phyloP scores from a whole-genome alignment of 306 rosid species.

The Alnus rubra region DNA sequence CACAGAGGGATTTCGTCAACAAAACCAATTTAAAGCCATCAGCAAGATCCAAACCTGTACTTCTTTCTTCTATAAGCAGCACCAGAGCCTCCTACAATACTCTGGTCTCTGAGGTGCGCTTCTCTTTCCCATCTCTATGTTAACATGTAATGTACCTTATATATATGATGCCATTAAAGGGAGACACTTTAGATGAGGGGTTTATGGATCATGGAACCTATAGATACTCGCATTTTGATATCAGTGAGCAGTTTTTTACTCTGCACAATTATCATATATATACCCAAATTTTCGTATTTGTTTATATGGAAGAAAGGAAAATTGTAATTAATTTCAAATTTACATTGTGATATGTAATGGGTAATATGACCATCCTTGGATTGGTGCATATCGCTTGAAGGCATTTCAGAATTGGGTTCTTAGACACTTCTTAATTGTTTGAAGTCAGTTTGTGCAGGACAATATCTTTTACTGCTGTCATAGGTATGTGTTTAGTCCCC shows the following conservation, averaged over 20 bases:
- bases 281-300: neutral
- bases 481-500: neutral
- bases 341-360: no score
- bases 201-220: neutral
- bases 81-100: slow-evolving; percentile 58
- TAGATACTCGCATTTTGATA: neutral
- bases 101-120: slow-evolving; percentile 75
- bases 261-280: neutral
- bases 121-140: neutral
- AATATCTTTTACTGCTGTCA: neutral
- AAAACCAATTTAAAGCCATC: slow-evolving; percentile 32
- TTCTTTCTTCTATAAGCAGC: slow-evolving; percentile 49
- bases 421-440: neutral
- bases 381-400: neutral
- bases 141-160: neutral
- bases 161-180: neutral
- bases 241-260: neutral
- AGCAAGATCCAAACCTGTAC: slow-evolving; percentile 44
- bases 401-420: neutral
- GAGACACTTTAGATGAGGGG: neutral
- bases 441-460: neutral
- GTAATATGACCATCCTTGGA: no score
- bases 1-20: slow-evolving; percentile 34
- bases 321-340: no score
- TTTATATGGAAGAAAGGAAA: neutral